These are phyloP conservation scores for Helminthosporium solani DNA, from an alignment of 2,329 filamentous ascomycete species.

Conservation along the genomic window DNA sequence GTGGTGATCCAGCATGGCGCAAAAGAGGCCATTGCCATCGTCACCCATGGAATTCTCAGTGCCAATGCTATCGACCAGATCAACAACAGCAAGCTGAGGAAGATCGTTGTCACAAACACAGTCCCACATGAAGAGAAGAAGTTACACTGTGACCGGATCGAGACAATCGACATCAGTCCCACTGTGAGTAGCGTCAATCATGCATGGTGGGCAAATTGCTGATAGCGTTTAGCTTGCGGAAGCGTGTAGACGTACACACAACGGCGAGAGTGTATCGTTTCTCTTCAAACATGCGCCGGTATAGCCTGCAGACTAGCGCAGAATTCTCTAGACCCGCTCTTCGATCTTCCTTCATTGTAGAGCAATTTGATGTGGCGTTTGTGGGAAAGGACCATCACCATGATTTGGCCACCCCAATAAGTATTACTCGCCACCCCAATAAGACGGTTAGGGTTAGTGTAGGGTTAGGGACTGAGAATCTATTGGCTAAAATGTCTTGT, in stretches of 20 bases:
- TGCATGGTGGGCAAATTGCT: slow-evolving; percentile 10
- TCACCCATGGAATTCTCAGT: slow-evolving; percentile 89
- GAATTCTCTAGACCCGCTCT: slow-evolving; percentile 49
- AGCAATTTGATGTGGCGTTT: too few relatives aligned
- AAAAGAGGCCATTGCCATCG: slow-evolving; percentile 86
- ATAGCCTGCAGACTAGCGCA: slow-evolving; percentile 19
- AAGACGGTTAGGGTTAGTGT: too few relatives aligned
- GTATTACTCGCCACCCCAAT: too few relatives aligned
- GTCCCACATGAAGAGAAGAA: slow-evolving; percentile 80
- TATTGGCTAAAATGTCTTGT: too few relatives aligned
- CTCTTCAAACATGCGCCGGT: slow-evolving; percentile 67
- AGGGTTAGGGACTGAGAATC: too few relatives aligned
- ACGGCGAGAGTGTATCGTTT: slow-evolving; percentile 68
- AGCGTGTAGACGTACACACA: slow-evolving; percentile 71
- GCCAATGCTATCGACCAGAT: slow-evolving; percentile 85
- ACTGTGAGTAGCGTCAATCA: slow-evolving; percentile 52
- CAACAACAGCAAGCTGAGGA: slow-evolving; percentile 73
- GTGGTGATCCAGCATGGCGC: slow-evolving; percentile 87
- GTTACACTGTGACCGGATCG: slow-evolving; percentile 73
- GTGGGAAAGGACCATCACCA: too few relatives aligned
- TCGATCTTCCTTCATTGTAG: too few relatives aligned
- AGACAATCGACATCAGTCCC: slow-evolving; percentile 88
- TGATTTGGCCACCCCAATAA: too few relatives aligned
- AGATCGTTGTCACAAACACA: slow-evolving; percentile 88
- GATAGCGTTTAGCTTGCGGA: slow-evolving; percentile 57